These are phyloP conservation scores for Cunninghamia lanceolata DNA, from an alignment of 75 land plant genomes.

Conservation along the genomic window DNA sequence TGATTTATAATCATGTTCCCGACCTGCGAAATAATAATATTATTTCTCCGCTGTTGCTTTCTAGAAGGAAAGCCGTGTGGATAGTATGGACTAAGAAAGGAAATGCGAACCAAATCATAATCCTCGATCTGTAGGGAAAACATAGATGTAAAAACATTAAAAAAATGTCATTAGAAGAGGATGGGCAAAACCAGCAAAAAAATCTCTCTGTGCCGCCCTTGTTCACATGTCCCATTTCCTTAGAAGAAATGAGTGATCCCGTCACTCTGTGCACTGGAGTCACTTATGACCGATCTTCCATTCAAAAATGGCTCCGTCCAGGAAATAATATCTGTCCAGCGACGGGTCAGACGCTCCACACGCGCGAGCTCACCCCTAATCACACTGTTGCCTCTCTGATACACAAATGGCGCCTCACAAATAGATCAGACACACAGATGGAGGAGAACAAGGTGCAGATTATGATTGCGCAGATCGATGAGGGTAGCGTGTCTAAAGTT, in stretches of 20 bases:
- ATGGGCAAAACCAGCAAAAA: background rate
- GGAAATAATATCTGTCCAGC: constrained; percentile 45
- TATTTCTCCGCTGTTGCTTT: no score
- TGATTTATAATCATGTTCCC: no score
- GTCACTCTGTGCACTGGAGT: constrained; percentile 57
- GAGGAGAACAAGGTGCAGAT: background rate
- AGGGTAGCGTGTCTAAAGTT: background rate
- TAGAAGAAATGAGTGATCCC: constrained; percentile 56
- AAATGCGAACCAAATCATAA: no score
- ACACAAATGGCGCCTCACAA: constrained; percentile 44
- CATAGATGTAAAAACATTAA: no score
- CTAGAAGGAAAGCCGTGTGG: no score
- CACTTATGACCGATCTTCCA: constrained; percentile 53
- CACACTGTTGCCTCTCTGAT: constrained; percentile 48
- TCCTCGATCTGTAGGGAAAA: no score
- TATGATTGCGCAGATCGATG: background rate
- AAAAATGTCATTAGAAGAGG: background rate
- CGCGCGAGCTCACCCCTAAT: constrained; percentile 44
- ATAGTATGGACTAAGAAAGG: no score
- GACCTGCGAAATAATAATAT: no score
- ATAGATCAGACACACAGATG: constrained; percentile 19
- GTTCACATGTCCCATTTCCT: constrained; percentile 56
- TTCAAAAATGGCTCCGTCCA: constrained; percentile 41
- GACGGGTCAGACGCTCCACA: constrained; percentile 35
- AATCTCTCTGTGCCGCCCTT: constrained; percentile 14